These are phyloP conservation scores for Trichosanthes cucumerina DNA, from an alignment of 306 rosid species.

Conservation along the genomic window DNA sequence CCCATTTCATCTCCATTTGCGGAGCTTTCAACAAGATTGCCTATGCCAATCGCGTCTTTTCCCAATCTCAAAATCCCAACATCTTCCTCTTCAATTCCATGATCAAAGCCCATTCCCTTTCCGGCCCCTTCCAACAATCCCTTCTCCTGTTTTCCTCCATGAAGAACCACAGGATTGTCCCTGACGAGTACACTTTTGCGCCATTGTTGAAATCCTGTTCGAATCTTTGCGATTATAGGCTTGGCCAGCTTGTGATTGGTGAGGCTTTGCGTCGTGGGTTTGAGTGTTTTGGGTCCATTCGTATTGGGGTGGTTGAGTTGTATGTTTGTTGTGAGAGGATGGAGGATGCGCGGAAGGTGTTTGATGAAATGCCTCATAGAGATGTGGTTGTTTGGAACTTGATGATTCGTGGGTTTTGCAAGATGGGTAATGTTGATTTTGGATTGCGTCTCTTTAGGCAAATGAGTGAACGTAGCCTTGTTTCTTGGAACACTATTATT, in stretches of 20 bases:
- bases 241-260: slow-evolving; percentile 42
- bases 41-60: slow-evolving; percentile 50
- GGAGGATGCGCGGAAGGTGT: slow-evolving; percentile 50
- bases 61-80: slow-evolving; percentile 40
- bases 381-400: slow-evolving; percentile 61
- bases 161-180: slow-evolving; percentile 31
- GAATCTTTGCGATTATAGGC: slow-evolving; percentile 21
- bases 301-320: slow-evolving; percentile 42
- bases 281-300: slow-evolving; percentile 24
- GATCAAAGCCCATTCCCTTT: slow-evolving; percentile 57
- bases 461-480: slow-evolving; percentile 46
- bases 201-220: slow-evolving; percentile 57
- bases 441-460: slow-evolving; percentile 44
- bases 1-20: slow-evolving; percentile 72
- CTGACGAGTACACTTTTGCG: slow-evolving; percentile 50
- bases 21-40: slow-evolving; percentile 24
- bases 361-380: slow-evolving; percentile 42
- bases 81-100: slow-evolving; percentile 62
- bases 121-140: slow-evolving; percentile 39
- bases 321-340: slow-evolving; percentile 34
- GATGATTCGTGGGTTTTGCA: slow-evolving; percentile 66
- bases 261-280: slow-evolving; percentile 39
- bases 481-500: slow-evolving; percentile 78
- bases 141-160: slow-evolving; percentile 36
- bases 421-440: slow-evolving; percentile 29